Conservation (phyloP, 257 asterid genomes). For the Mentha longifolia region DNA sequence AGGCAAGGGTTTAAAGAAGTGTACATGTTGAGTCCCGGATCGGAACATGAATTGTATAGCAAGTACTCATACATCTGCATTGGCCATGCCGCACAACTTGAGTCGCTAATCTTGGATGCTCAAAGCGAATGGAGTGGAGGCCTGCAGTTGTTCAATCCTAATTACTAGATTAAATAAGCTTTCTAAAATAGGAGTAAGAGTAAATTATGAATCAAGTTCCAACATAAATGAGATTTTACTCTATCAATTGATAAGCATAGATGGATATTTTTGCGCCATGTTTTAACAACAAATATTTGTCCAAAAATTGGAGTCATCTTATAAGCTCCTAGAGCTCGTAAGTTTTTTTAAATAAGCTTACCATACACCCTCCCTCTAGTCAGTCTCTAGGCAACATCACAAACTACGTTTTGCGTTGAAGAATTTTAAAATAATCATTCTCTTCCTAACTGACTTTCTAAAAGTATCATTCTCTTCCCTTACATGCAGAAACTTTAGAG, state of each 20-base stretch:
- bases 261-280: not conserved
- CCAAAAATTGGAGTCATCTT: too few species aligned
- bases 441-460: too few species aligned
- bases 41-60: conserved; percentile 62
- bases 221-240: too few species aligned
- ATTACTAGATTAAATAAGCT: conserved; percentile 24
- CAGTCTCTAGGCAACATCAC: too few species aligned
- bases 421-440: too few species aligned
- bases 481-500: too few species aligned
- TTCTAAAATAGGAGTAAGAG: not conserved
- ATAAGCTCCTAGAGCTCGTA: too few species aligned
- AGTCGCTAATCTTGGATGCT: conserved; percentile 58
- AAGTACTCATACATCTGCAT: conserved; percentile 66
- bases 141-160: conserved; percentile 67
- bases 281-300: too few species aligned
- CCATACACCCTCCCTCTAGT: too few species aligned
- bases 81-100: conserved; percentile 72
- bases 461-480: too few species aligned
- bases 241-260: not conserved
- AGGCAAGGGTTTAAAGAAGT: conserved; percentile 73
- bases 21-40: conserved; percentile 82
- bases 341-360: too few species aligned
- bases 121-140: conserved; percentile 72
- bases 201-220: not conserved
- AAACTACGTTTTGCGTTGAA: too few species aligned